Conservation (phyloP, 345 rosid species). For the Geranium brycei region DNA sequence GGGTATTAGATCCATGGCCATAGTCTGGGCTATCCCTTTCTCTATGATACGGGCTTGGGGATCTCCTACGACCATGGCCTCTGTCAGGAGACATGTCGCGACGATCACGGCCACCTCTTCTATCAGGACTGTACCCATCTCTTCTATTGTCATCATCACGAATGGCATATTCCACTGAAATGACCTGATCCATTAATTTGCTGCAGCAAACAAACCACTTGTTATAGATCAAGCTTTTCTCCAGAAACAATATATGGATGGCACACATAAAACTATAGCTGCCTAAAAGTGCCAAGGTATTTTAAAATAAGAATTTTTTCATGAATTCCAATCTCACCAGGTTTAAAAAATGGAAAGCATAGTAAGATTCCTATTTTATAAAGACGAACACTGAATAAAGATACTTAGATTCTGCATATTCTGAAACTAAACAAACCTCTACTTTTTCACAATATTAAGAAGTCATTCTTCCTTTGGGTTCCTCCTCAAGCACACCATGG, state of each 20-base stretch:
- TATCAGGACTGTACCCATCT: constrained; percentile 61
- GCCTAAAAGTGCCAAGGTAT: not conserved
- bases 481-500: too few relatives aligned
- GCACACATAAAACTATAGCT: not conserved
- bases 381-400: too few relatives aligned
- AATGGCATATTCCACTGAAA: constrained; percentile 84
- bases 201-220: constrained; percentile 23
- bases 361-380: not conserved
- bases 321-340: not conserved
- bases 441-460: too few relatives aligned
- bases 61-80: constrained; percentile 46
- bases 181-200: constrained; percentile 77
- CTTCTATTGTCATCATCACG: constrained; percentile 73
- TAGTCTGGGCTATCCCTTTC: constrained; percentile 92
- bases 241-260: not conserved
- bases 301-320: not conserved
- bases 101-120: constrained; percentile 14
- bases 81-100: constrained; percentile 67
- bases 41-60: constrained; percentile 73
- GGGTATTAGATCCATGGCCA: constrained; percentile 61
- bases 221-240: not conserved
- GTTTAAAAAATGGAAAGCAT: not conserved
- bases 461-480: too few relatives aligned
- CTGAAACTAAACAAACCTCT: too few relatives aligned
- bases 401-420: too few relatives aligned